Percentiles rank a stretch among this genome's conserved stretches.
Conservation (phyloP, 306 rosid species). For the Rosa rugosa region DNA sequence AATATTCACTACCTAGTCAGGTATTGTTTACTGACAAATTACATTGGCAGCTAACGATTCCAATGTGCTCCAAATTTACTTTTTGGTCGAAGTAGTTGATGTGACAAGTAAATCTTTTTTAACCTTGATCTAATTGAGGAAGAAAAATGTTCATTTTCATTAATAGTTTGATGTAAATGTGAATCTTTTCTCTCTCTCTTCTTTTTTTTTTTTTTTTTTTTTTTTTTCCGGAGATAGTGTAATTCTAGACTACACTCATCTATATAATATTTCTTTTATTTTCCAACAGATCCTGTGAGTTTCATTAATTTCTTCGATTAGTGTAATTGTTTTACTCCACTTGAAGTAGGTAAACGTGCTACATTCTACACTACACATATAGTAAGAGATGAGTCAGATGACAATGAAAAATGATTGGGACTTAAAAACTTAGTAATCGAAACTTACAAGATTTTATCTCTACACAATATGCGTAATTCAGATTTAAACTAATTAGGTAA, state of each 20-base stretch:
- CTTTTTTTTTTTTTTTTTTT: not conserved
- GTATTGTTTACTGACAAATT: not conserved
- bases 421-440: too few relatives aligned
- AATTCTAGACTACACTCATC: not conserved
- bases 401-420: too few relatives aligned
- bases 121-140: not conserved
- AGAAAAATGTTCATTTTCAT: not conserved
- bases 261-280: too few relatives aligned
- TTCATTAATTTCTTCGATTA: too few relatives aligned
- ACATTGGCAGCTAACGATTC: not conserved
- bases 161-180: not conserved
- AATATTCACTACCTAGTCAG: slow-evolving; percentile 54
- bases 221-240: not conserved
- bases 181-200: too few relatives aligned
- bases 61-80: not conserved
- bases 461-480: too few relatives aligned
- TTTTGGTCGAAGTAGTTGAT: not conserved
- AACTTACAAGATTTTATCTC: too few relatives aligned
- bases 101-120: not conserved
- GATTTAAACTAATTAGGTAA: too few relatives aligned
- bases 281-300: too few relatives aligned
- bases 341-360: not conserved
- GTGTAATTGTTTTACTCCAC: too few relatives aligned
- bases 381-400: too few relatives aligned
- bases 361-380: too few relatives aligned